Percentiles rank a stretch among this genome's conserved stretches.
Evolutionary conservation across 2,329 filamentous ascomycete species (phyloP).

Genomic region (Penicillium sp.): DNA sequence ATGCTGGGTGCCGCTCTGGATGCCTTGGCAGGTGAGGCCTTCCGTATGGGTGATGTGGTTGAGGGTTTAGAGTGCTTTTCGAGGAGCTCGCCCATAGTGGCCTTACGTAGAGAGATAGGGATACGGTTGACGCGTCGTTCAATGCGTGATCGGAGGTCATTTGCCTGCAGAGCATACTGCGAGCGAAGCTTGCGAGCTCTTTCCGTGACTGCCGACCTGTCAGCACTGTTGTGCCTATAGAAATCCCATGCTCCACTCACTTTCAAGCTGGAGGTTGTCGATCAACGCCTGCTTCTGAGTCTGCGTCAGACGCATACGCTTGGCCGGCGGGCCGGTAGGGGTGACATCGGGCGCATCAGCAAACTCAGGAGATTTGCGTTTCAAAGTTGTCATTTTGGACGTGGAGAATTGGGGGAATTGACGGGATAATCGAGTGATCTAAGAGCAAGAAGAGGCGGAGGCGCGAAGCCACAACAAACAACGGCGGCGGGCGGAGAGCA

Average conservation of each 20-base stretch:
- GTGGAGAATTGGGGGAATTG: neutral
- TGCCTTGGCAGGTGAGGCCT: slow-evolving; percentile 29
- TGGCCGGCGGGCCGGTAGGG: slow-evolving; percentile 58
- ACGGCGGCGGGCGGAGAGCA: slow-evolving; percentile 11
- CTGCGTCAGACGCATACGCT: slow-evolving; percentile 61
- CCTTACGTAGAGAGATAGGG: slow-evolving; percentile 72
- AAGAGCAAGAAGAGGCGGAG: slow-evolving; percentile 12
- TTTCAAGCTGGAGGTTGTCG: slow-evolving; percentile 84
- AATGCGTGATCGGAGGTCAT: slow-evolving; percentile 78
- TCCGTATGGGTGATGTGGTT: slow-evolving; percentile 32
- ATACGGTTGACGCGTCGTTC: slow-evolving; percentile 94
- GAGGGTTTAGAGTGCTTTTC: slow-evolving; percentile 47
- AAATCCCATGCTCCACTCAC: slow-evolving; percentile 52
- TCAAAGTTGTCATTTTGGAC: slow-evolving; percentile 39
- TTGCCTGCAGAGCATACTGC: slow-evolving; percentile 84
- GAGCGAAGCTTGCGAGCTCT: slow-evolving; percentile 82
- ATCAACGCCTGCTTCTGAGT: slow-evolving; percentile 82
- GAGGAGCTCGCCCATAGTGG: slow-evolving; percentile 78
- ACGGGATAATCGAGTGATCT: slow-evolving; percentile 1
- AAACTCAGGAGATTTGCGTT: slow-evolving; percentile 41
- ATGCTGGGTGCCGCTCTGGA: slow-evolving; percentile 30
- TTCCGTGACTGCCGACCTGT: slow-evolving; percentile 66
- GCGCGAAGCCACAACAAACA: slow-evolving; percentile 28
- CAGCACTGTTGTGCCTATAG: slow-evolving; percentile 1
- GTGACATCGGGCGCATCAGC: slow-evolving; percentile 33